Evolutionary conservation across 805 yeast species (phyloP), one percentile per base, ranked within the genome.

Genomic region (Blastobotrys attinorum): DNA sequence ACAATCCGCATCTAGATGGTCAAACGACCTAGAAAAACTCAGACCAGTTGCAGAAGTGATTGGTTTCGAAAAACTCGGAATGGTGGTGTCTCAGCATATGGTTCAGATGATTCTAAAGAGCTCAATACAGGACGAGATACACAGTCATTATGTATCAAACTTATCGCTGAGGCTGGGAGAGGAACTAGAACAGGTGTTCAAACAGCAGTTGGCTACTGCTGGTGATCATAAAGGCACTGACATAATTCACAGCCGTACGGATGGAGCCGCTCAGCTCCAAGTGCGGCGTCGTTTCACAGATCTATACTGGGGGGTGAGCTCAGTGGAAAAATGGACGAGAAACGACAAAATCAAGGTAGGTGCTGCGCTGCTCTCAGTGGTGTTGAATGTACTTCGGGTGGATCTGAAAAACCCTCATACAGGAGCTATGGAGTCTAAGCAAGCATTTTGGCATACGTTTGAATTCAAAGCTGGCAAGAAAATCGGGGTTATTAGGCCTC

Each of bases 381-480:
- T 88, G 42, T 69, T 90, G 55, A 82, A 83, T 50, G 83, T 81
- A 20, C 94, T 96, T 2, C 81, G 77, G 54, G 81, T 92, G 8
- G 73, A 77, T 20, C 94, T 87, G 2, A 69, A 70, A 31, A 95
- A 87, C 40, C 69, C 66, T 1, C 95, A 88, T 57, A 96, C 96
- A 40, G 59, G 60, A 1, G 80, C 81, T 13, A 63, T 64, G 23
- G 90, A 87, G 18, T 67, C 71, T 27, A 88, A 86, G 10, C 96
- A 97, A 2, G 97, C 97, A 1, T 83, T 92, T 56, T 80, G 79
- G 50, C 97, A 89, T 56, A 76, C 87, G 2, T 88, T 83, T 60
- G 89, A 83, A 60, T 83, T 79, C 54, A 72, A 74, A 39, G 73
- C 75, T 42, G 94, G 95, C 25, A 76, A 76, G 44, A 82, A 79